Base-by-base conservation (phyloP, 2,329 filamentous ascomycete species). In the Penicillium sp. region DNA sequence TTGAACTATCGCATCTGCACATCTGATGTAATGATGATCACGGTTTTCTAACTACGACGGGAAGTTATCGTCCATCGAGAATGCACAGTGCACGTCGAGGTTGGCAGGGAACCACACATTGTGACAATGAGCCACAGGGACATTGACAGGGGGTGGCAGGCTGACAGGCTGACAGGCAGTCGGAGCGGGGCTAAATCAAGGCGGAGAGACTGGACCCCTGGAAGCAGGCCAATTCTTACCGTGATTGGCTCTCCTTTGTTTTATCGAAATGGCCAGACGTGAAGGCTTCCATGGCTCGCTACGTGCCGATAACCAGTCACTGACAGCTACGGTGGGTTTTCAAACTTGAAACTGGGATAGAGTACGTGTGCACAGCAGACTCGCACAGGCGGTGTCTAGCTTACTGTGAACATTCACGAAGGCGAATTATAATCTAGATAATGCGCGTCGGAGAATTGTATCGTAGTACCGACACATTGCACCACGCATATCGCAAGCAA, bases 21-120 rank as follows among this genome's bases (percentile, higher is more conserved):
- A 40, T 46, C 50, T 62, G 58, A 61, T 61, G 58, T 62, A 63
- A 61, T 60, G 53, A 60, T 56, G 57, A 56, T 50, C 41, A 41
- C 5, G n/a, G n/a, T 43, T 41, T 18, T 14, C n/a, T 28, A 27
- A 27, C 13, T 16, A 31, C 16, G 44, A 20, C 38, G 28, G 46
- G 22, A 27, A 38, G 28, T 44, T 18, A 24, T 27, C 39, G 6
- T 16, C 39, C 27, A 27, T 41, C 39, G 24, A 44, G 25, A 24
- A 36, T 52, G 31, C 46, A 50, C 30, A n/a, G 20, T 22, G 20
- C 4, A 22, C 20, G 4, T 46, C 48, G 47, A 51, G 48, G 35
- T 39, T 13, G 11, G 20, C 20, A 22, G 2, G 2, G 20, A 22
- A 30, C 28, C 28, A 30, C 27, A 11, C 9, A 10, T 28, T 4